Evolutionary conservation across 1,284 basidiomycete genomes (phyloP).

Genomic region (Heterobasidion annosum): DNA sequence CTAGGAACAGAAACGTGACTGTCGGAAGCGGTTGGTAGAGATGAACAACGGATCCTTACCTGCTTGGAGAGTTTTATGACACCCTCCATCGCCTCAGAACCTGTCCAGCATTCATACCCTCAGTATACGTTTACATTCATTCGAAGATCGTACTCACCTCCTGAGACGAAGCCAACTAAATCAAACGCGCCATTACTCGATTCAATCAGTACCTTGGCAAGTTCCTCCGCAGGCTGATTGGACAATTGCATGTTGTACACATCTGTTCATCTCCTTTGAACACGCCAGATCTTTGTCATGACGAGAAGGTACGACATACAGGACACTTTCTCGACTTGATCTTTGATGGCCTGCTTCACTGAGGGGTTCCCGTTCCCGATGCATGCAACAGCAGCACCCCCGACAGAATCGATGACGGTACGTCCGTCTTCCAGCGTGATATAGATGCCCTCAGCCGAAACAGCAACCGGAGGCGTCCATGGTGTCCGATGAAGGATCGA

Average conservation of each 20-base stretch:
- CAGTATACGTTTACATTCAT: constrained; percentile 1
- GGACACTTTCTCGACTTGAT: constrained; percentile 67
- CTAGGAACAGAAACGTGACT: constrained; percentile 20
- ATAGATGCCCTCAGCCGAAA: constrained; percentile 59
- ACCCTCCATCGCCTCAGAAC: constrained; percentile 80
- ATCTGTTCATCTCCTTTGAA: constrained; percentile 32
- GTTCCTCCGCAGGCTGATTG: constrained; percentile 68
- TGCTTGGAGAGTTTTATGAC: constrained; percentile 74
- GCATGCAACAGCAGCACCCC: constrained; percentile 78
- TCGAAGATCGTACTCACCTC: constrained; percentile 37
- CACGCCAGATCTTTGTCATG: not conserved
- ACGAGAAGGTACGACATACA: constrained; percentile 33
- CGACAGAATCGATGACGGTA: constrained; percentile 64
- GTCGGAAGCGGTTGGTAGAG: not conserved
- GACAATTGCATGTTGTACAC: constrained; percentile 77
- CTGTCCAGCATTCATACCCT: constrained; percentile 23
- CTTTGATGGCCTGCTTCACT: constrained; percentile 63
- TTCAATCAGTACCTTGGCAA: constrained; percentile 55
- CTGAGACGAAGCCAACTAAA: constrained; percentile 58
- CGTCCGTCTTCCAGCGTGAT: constrained; percentile 59
- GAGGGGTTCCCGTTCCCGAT: constrained; percentile 69
- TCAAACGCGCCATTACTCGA: constrained; percentile 67
- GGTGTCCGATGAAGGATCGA: constrained; percentile 39
- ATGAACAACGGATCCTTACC: constrained; percentile 22
- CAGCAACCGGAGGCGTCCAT: constrained; percentile 61